Evolutionary conservation across 495 filamentous ascomycete species (phyloP), one percentile per base, ranked within the genome.

Genomic region (Xylaria bambusicola): DNA sequence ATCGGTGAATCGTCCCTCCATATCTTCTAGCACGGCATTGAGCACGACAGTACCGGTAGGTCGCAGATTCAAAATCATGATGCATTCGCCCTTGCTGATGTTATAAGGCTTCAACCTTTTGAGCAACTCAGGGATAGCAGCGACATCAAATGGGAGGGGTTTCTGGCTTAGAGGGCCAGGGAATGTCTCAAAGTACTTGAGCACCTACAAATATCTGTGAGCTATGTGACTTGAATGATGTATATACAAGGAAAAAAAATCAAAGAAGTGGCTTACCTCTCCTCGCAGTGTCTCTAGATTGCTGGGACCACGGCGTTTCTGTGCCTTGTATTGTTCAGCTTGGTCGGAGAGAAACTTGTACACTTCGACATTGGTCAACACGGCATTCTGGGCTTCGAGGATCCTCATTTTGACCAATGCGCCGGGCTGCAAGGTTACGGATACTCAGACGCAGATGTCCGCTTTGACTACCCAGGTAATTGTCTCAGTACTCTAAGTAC

Each of bases 311-410:
- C 74, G 68, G 24, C 76, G 73, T 42, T 73, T 72, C 27, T 71
- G 60, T 3, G 63, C 46, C 51, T 75, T 72, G 51, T 78, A 74
- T 23, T 71, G 60, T 49, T 66, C 64, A 21, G 64, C 65, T 61
- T 75, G 71, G 42, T 81, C 71, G n/a, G 62, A 56, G 49, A 81
- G 61, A 62, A 77, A 77, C 49, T 73, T 68, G 66, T 78, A 78
- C 46, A 79, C 76, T 63, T 81, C 78, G 60, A 74, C 73, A 61
- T 81, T 81, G 56, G 77, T 71, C 53, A 81, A 55, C 1, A 79
- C 66, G 12, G 74, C 77, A 13, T 68, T 72, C 52, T 81, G 77
- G 1, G 76, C 63, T 62, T 80, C 77, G 46, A 80, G 60, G 60
- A 81, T 73, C 68, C 80, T 81, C 78, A 81, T 81, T 21, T 53